Conservation (phyloP, 2,329 filamentous ascomycete genomes). For the Fusarium musae region DNA sequence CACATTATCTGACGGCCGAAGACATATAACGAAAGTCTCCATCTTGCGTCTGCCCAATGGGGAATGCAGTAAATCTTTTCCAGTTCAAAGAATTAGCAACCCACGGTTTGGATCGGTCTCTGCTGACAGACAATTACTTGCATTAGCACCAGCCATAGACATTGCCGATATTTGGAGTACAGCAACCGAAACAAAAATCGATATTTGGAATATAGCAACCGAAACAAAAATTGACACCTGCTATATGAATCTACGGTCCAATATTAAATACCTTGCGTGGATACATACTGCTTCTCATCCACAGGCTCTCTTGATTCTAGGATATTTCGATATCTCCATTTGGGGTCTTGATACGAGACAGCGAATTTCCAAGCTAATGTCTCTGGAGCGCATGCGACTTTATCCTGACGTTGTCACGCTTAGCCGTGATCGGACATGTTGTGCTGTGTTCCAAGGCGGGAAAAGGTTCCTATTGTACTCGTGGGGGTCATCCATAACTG, state of each 20-base stretch:
- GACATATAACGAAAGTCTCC: too few relatives aligned
- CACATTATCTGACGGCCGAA: accelerated
- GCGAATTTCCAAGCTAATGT: accelerated
- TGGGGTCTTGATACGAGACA: accelerated
- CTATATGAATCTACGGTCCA: too few relatives aligned
- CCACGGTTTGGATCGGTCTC: accelerated
- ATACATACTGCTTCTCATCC: accelerated
- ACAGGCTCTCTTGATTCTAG: accelerated
- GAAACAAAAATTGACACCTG: background rate
- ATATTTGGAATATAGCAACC: accelerated
- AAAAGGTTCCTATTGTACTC: accelerated
- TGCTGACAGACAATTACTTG: background rate
- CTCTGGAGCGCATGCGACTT: accelerated
- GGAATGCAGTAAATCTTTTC: accelerated
- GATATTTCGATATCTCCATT: accelerated
- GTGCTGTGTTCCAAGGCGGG: accelerated
- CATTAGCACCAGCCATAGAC: accelerated
- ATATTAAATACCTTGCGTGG: background rate
- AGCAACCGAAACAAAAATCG: accelerated
- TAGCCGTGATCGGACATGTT: background rate
- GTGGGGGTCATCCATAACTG: accelerated
- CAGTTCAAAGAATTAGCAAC: accelerated
- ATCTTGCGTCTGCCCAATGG: accelerated
- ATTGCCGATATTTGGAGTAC: background rate
- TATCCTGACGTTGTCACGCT: accelerated